Evolutionary conservation across 495 filamentous ascomycete genomes (phyloP).

Genomic region (Penicillium crystallinum): DNA sequence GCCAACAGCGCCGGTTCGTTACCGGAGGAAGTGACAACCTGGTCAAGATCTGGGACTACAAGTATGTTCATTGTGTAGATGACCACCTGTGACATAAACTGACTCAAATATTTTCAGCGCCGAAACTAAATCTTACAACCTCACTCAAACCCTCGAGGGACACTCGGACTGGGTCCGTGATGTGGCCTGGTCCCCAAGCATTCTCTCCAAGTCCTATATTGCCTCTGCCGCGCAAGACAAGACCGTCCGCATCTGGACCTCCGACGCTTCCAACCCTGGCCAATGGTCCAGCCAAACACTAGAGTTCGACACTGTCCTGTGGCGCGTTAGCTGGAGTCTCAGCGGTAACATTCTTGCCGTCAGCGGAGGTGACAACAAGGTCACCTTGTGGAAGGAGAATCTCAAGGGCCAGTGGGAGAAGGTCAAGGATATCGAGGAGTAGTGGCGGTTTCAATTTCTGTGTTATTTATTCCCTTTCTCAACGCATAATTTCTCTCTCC

Average conservation of each 20-base stretch:
- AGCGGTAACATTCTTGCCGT: slow-evolving; percentile 97
- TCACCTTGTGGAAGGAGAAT: slow-evolving; percentile 63
- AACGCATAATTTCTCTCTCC: slow-evolving; percentile 11
- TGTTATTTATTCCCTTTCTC: slow-evolving; percentile 15
- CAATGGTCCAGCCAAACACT: slow-evolving; percentile 82
- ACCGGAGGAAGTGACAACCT: slow-evolving; percentile 90
- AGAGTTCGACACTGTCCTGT: slow-evolving; percentile 81
- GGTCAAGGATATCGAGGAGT: slow-evolving; percentile 95
- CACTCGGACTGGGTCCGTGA: slow-evolving; percentile 98
- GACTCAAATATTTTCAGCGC: slow-evolving; percentile 27
- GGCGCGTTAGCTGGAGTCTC: slow-evolving; percentile 96
- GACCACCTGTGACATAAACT: slow-evolving; percentile 1
- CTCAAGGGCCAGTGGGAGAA: slow-evolving; percentile 79
- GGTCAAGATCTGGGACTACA: slow-evolving; percentile 83
- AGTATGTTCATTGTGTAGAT: slow-evolving; percentile 34
- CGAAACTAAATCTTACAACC: slow-evolving; percentile 51
- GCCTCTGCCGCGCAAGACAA: slow-evolving; percentile 92
- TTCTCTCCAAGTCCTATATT: slow-evolving; percentile 92
- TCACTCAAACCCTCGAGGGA: slow-evolving; percentile 56
- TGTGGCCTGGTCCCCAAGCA: slow-evolving; percentile 92
- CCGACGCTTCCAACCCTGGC: slow-evolving; percentile 51
- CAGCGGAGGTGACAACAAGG: slow-evolving; percentile 91
- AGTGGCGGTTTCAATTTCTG: slow-evolving; percentile 13
- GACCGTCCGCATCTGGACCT: slow-evolving; percentile 96
- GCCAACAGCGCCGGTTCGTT: slow-evolving; percentile 71